A percentile compares a stretch with the other conserved stretches of the same genome.
phyloP scores from a whole-genome alignment of 495 filamentous ascomycete genomes.

The Tetracladium setigerum region DNA sequence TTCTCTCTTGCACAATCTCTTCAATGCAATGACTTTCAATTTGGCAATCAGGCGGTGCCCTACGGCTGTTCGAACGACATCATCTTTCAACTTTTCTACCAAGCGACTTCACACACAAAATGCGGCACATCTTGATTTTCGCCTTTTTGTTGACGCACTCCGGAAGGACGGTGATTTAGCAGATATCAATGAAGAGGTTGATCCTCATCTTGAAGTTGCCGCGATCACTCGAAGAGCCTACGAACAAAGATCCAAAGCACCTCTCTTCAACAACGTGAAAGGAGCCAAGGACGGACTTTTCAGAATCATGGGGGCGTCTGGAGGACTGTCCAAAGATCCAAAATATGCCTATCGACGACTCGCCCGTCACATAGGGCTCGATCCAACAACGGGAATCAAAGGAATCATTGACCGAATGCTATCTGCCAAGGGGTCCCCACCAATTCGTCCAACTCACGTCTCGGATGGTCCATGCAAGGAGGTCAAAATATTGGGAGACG shows the following conservation, averaged over 20 bases:
- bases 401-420: conserved; percentile 29
- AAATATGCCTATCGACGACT: conserved; percentile 29
- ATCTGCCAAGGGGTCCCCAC: conserved; percentile 18
- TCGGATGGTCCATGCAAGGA: conserved; percentile 29
- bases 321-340: conserved; percentile 19
- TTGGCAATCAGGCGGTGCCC: too few species aligned
- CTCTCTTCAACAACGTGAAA: conserved; percentile 35
- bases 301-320: conserved; percentile 31
- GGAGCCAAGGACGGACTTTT: conserved; percentile 29
- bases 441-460: conserved; percentile 23
- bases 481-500: conserved; percentile 22
- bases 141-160: conserved; percentile 27
- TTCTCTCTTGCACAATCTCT: too few species aligned
- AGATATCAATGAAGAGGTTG: conserved; percentile 28
- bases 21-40: too few species aligned
- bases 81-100: too few species aligned
- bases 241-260: conserved; percentile 32
- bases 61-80: too few species aligned
- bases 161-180: conserved; percentile 28
- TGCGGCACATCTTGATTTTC: conserved; percentile 25
- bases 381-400: conserved; percentile 20
- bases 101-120: background rate
- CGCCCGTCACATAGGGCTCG: conserved; percentile 27
- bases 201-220: conserved; percentile 30
- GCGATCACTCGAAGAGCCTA: conserved; percentile 32